Evolutionary conservation across 345 rosid species (phyloP).

Genomic region (Abelmoschus esculentus): DNA sequence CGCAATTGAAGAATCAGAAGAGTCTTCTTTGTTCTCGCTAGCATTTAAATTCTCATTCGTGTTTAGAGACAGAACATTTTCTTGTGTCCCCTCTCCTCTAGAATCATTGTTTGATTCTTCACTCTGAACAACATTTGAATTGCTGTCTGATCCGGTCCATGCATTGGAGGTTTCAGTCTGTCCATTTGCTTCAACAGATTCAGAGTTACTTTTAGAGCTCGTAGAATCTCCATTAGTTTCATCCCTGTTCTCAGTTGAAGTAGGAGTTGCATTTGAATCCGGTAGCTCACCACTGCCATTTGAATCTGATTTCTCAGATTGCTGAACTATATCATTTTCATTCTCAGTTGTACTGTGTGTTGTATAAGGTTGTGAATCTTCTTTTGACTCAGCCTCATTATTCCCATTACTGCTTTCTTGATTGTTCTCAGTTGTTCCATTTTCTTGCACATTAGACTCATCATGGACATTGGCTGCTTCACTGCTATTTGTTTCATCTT

Average conservation of each 20-base stretch:
- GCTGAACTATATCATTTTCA: conserved; percentile 13
- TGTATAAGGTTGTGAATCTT: conserved; percentile 7
- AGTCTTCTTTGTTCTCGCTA: not conserved
- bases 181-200: conserved; percentile 16
- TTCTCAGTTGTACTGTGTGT: conserved; percentile 18
- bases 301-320: conserved; percentile 31
- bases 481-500: conserved; percentile 10
- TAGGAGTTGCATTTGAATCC: conserved; percentile 20
- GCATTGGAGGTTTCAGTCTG: conserved; percentile 16
- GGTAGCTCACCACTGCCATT: conserved; percentile 27
- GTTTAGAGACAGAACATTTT: conserved; percentile 19
- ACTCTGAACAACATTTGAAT: not conserved
- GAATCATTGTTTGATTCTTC: conserved; percentile 14
- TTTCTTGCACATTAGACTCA: conserved; percentile 20
- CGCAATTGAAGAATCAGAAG: conserved; percentile 18
- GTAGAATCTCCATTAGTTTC: conserved; percentile 24
- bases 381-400: conserved; percentile 18
- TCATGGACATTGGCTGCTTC: conserved; percentile 16
- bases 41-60: conserved; percentile 15
- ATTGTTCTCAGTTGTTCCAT: conserved; percentile 20
- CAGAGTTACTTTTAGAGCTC: conserved; percentile 22
- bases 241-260: conserved; percentile 22
- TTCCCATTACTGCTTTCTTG: conserved; percentile 19
- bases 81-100: conserved; percentile 19
- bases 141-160: conserved; percentile 3